Percentiles rank a stretch among this genome's conserved stretches.
phyloP scores from a whole-genome alignment of 768 basidiomycete species.

The Kwoniella botswanensis region DNA sequence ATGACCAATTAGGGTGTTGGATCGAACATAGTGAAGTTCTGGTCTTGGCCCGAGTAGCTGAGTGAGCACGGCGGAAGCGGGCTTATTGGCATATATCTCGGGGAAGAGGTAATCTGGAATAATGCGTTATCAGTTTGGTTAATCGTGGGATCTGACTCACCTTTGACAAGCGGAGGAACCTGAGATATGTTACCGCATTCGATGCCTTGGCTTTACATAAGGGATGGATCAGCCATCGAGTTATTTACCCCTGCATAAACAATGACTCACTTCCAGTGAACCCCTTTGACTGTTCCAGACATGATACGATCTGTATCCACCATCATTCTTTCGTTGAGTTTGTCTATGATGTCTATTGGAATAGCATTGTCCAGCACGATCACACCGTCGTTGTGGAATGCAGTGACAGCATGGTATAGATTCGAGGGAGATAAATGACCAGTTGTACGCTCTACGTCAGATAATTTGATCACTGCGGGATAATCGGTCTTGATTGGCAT shows the following conservation, averaged over 20 bases:
- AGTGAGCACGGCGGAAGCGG: constrained; percentile 12
- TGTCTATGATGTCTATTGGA: constrained; percentile 13
- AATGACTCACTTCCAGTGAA: constrained; percentile 23
- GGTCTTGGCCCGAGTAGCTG: constrained; percentile 21
- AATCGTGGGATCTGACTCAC: not conserved
- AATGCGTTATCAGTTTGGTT: not conserved
- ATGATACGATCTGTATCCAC: constrained; percentile 16
- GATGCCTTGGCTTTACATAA: constrained; percentile 11
- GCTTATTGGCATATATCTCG: constrained; percentile 26
- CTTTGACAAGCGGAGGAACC: constrained; percentile 15
- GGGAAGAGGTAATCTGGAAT: constrained; percentile 23
- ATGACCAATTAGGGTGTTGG: constrained; percentile 22
- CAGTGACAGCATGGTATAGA: constrained; percentile 18
- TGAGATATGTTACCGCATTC: constrained; percentile 22
- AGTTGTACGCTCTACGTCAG: constrained; percentile 10
- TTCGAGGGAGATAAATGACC: constrained; percentile 9
- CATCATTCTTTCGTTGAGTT: constrained; percentile 21
- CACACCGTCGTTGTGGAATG: constrained; percentile 18
- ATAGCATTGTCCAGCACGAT: constrained; percentile 23
- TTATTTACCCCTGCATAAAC: not conserved
- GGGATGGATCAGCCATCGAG: too few relatives aligned
- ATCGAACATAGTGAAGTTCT: constrained; percentile 25
- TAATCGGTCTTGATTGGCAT: constrained; percentile 12
- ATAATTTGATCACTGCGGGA: constrained; percentile 15
- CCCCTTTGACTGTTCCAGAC: constrained; percentile 5